These are phyloP conservation scores for Colletotrichum gloeosporioides DNA, from an alignment of 2,329 filamentous ascomycete genomes.

Conservation along the genomic window DNA sequence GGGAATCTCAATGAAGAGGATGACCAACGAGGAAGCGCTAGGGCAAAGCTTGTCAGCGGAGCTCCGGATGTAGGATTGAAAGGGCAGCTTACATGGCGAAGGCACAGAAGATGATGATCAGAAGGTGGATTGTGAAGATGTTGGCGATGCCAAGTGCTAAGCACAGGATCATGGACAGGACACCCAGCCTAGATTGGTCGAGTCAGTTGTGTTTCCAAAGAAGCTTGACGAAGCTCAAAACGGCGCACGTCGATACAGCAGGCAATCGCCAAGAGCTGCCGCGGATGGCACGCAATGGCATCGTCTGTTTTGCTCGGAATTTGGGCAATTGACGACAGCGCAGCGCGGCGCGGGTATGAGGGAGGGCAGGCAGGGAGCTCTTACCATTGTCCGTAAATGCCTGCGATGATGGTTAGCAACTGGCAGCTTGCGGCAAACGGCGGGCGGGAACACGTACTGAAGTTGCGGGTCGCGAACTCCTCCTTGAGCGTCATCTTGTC, in stretches of 20 bases:
- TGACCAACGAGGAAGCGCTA: slow-evolving; percentile 73
- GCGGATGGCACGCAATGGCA: not conserved
- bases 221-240: not conserved
- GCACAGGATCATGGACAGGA: slow-evolving; percentile 74
- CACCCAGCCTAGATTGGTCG: slow-evolving; percentile 62
- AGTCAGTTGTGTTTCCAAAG: slow-evolving; percentile 20
- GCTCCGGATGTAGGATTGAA: not conserved
- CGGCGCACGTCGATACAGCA: not conserved
- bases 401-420: slow-evolving; percentile 48
- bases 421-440: slow-evolving; percentile 14
- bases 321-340: not conserved
- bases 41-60: not conserved
- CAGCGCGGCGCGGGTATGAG: not conserved
- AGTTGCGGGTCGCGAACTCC: slow-evolving; percentile 76
- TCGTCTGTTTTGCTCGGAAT: not conserved
- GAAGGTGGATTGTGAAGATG: slow-evolving; percentile 60
- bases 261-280: not conserved
- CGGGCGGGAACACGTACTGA: slow-evolving; percentile 60
- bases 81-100: slow-evolving; percentile 55
- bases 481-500: slow-evolving; percentile 73
- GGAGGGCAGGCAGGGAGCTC: slow-evolving; percentile 30
- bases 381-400: slow-evolving; percentile 81
- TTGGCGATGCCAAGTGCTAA: slow-evolving; percentile 73
- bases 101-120: slow-evolving; percentile 58
- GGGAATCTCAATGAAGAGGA: slow-evolving; percentile 89